Evolutionary conservation across 805 yeast genomes (phyloP).

Genomic region (Teunomyces atbi): DNA sequence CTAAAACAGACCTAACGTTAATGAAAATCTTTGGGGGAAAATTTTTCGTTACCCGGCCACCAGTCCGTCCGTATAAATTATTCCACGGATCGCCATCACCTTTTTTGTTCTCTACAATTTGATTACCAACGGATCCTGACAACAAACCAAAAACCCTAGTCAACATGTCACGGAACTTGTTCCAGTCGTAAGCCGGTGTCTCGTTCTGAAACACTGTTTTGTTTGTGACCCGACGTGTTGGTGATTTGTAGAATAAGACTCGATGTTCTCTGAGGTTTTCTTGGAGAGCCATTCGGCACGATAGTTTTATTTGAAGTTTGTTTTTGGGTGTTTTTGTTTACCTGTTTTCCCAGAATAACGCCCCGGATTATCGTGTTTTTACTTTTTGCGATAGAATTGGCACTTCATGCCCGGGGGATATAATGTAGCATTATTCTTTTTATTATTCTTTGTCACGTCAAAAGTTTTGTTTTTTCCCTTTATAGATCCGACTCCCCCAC

Average conservation of each 20-base stretch:
- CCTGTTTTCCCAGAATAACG: conserved; percentile 38
- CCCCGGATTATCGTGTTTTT: conserved; percentile 47
- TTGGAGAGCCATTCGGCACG: conserved; percentile 5
- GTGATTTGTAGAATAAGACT: conserved; percentile 10
- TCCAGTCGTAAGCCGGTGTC: conserved; percentile 16
- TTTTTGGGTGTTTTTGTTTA: conserved; percentile 28
- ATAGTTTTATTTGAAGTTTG: conserved; percentile 22
- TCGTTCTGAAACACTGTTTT: conserved; percentile 22
- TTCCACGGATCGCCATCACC: neutral
- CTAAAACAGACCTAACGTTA: neutral
- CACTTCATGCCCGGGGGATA: conserved; percentile 51
- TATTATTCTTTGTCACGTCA: neutral
- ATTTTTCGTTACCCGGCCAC: conserved; percentile 4
- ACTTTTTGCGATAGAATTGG: conserved; percentile 35
- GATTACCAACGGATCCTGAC: conserved; percentile 33
- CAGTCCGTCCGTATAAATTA: neutral
- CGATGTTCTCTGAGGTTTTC: conserved; percentile 16
- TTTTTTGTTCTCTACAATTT: conserved; percentile 15
- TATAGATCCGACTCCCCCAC: neutral
- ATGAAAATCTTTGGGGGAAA: neutral
- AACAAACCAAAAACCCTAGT: conserved; percentile 33
- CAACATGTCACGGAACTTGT: conserved; percentile 16
- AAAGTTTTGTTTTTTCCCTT: neutral
- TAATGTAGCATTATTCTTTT: neutral
- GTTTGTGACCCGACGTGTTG: neutral